Evolutionary conservation across 2,329 filamentous ascomycete species (phyloP).

Genomic region (Penicillium sp.): DNA sequence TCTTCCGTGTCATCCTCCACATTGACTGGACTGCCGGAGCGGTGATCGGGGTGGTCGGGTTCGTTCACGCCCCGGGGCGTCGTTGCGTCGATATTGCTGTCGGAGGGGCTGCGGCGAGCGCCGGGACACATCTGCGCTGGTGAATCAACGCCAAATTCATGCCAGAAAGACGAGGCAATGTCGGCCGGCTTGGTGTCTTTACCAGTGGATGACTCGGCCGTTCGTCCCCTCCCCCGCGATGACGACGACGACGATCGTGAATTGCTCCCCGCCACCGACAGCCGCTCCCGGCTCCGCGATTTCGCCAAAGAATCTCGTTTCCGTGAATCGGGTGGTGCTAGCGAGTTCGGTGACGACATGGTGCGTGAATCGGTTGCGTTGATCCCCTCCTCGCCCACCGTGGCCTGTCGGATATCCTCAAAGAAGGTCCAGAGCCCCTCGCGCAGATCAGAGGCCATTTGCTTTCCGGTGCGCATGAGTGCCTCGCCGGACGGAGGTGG

Average conservation of each 20-base stretch:
- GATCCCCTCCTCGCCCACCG: conserved; percentile 87
- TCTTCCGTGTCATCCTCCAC: conserved; percentile 47
- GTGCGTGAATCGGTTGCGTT: conserved; percentile 51
- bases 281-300: conserved; percentile 34
- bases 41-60: conserved; percentile 34
- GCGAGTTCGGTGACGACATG: conserved; percentile 27
- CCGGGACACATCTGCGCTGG: conserved; percentile 41
- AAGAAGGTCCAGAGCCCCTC: conserved; percentile 91
- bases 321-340: conserved; percentile 19
- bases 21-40: conserved; percentile 24
- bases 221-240: conserved; percentile 29
- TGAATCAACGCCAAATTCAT: conserved; percentile 51
- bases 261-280: conserved; percentile 27
- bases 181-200: conserved; percentile 43
- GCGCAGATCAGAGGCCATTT: conserved; percentile 84
- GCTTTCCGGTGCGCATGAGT: conserved; percentile 61
- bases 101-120: conserved; percentile 28
- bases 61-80: conserved; percentile 39
- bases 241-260: conserved; percentile 35
- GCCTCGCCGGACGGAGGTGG: conserved; percentile 49
- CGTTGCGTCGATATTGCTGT: conserved; percentile 22
- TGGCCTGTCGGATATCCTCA: conserved; percentile 91
- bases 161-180: conserved; percentile 50
- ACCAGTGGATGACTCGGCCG: conserved; percentile 36
- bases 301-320: conserved; percentile 33